phyloP scores from a whole-genome alignment of 2,329 filamentous ascomycete genomes.

The Biscogniauxia mediterranea region DNA sequence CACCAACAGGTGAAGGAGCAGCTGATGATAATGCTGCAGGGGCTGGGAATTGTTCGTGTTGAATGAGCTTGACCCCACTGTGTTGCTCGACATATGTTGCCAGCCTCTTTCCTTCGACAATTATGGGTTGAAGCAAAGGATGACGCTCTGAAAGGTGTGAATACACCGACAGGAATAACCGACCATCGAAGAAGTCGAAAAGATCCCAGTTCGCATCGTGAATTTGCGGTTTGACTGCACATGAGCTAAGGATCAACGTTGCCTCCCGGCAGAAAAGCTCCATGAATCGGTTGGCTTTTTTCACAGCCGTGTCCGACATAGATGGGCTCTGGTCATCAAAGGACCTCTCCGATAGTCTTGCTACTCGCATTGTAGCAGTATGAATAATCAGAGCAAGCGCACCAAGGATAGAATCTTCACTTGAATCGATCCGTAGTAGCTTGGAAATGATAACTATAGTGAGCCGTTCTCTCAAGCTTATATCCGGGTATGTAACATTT shows the following conservation, averaged over 20 bases:
- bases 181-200: constrained; percentile 35
- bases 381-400: background rate
- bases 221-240: background rate
- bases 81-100: constrained; percentile 1
- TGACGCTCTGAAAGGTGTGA: background rate
- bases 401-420: background rate
- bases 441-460: background rate
- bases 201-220: constrained; percentile 25
- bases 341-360: constrained; percentile 8
- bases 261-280: constrained; percentile 14
- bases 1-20: background rate
- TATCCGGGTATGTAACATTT: background rate
- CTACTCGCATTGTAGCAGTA: constrained; percentile 5
- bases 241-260: constrained; percentile 2
- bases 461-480: background rate
- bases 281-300: constrained; percentile 5
- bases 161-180: constrained; percentile 24
- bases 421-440: background rate
- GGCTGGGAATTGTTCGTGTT: background rate
- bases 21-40: background rate
- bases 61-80: constrained; percentile 8
- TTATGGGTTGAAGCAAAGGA: constrained; percentile 15
- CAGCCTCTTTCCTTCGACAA: constrained; percentile 13
- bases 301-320: background rate
- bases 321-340: background rate